These are phyloP conservation scores for Saccharomyces hybrid DNA, from an alignment of 1,139 yeast genomes.

Conservation along the genomic window DNA sequence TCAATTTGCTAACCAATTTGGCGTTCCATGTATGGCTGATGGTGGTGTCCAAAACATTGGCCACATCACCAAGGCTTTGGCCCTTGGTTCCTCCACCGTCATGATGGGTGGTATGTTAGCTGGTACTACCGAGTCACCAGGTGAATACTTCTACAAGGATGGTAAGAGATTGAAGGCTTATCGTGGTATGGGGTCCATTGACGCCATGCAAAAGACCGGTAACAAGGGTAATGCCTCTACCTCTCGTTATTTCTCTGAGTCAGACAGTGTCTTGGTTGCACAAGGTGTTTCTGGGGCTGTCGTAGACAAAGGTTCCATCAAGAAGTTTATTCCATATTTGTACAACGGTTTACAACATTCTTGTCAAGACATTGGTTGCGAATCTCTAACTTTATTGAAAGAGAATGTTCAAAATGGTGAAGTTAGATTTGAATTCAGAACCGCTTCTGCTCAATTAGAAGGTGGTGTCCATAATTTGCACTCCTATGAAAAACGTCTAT, in stretches of 20 bases:
- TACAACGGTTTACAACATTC: slow-evolving; percentile 96
- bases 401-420: slow-evolving; percentile 56
- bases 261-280: slow-evolving; percentile 92
- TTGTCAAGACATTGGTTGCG: slow-evolving; percentile 94
- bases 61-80: slow-evolving; percentile 93
- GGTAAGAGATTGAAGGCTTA: slow-evolving; percentile 95
- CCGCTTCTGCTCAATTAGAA: slow-evolving; percentile 97
- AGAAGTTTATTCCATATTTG: slow-evolving; percentile 89
- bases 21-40: slow-evolving; percentile 79
- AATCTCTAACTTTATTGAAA: slow-evolving; percentile 58
- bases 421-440: slow-evolving; percentile 93
- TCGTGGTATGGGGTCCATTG: slow-evolving; percentile 99
- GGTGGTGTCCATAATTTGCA: slow-evolving; percentile 97
- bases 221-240: slow-evolving; percentile 93
- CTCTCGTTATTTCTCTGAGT: slow-evolving; percentile 94
- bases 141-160: slow-evolving; percentile 94
- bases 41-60: slow-evolving; percentile 99
- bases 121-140: slow-evolving; percentile 98
- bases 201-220: slow-evolving; percentile 94
- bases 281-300: slow-evolving; percentile 99
- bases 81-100: slow-evolving; percentile 93
- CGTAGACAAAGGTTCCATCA: slow-evolving; percentile 91
- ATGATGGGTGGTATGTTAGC: slow-evolving; percentile 99
- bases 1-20: slow-evolving; percentile 33
- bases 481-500: slow-evolving; percentile 95